Percentiles rank a stretch among this genome's conserved stretches.
phyloP scores from a whole-genome alignment of 192 early-diverging fungal genomes.

The Coemansia sp. region DNA sequence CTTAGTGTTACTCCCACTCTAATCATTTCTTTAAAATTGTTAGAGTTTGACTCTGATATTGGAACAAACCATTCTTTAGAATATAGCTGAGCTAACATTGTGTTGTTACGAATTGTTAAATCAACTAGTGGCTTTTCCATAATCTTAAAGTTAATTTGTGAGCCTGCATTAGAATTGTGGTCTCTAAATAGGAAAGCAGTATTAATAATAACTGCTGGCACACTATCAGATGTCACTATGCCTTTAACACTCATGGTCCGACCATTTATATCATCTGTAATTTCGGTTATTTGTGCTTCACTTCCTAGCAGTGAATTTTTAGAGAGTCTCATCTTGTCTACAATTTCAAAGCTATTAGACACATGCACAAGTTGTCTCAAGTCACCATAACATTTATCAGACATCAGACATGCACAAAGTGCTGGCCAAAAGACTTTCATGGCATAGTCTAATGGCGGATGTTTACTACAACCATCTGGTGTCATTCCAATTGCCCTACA shows the following conservation, averaged over 20 bases:
- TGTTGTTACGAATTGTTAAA: slow-evolving; percentile 60
- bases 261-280: slow-evolving; percentile 77
- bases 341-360: slow-evolving; percentile 79
- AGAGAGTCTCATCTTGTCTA: slow-evolving; percentile 60
- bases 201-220: slow-evolving; percentile 72
- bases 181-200: slow-evolving; percentile 86
- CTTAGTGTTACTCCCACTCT: slow-evolving; percentile 55
- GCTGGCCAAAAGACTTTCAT: slow-evolving; percentile 88
- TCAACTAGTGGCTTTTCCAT: slow-evolving; percentile 72
- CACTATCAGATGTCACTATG: slow-evolving; percentile 56
- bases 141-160: slow-evolving; percentile 72
- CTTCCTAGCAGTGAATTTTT: slow-evolving; percentile 71
- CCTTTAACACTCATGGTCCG: slow-evolving; percentile 84
- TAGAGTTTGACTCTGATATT: not conserved
- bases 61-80: slow-evolving; percentile 79
- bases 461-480: too few species aligned
- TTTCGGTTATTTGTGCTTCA: slow-evolving; percentile 71
- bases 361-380: slow-evolving; percentile 83
- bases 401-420: slow-evolving; percentile 84
- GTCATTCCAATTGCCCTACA: not conserved
- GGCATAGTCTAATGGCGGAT: slow-evolving; percentile 88
- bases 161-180: slow-evolving; percentile 58
- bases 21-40: not conserved
- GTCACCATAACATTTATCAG: slow-evolving; percentile 87
- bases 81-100: slow-evolving; percentile 75